Conservation (phyloP, 306 rosid species). For the Prosopis cineraria region DNA sequence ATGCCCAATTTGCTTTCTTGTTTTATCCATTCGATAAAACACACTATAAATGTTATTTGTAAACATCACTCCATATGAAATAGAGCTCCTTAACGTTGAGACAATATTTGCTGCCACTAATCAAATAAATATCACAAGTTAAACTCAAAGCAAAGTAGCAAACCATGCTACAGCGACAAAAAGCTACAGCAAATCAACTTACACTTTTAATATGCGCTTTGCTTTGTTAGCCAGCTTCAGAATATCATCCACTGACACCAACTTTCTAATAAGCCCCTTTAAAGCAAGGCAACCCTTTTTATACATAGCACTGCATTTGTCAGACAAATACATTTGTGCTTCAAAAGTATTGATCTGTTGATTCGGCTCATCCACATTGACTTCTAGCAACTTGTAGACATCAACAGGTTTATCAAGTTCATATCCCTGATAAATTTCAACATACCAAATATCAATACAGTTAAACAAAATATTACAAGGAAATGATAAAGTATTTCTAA, state of each 20-base stretch:
- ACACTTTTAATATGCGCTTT: slow-evolving; percentile 67
- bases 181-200: slow-evolving; percentile 44
- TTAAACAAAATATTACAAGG: background rate
- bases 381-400: slow-evolving; percentile 59
- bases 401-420: slow-evolving; percentile 58
- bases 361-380: slow-evolving; percentile 40
- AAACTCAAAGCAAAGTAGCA: too few species aligned
- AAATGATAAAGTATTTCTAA: background rate
- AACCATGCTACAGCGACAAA: slow-evolving; percentile 9
- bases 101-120: slow-evolving; percentile 3
- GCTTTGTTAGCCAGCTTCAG: slow-evolving; percentile 44
- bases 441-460: slow-evolving; percentile 25
- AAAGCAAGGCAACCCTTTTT: slow-evolving; percentile 43
- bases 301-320: slow-evolving; percentile 47
- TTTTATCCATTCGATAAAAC: background rate
- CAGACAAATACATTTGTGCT: slow-evolving; percentile 33
- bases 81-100: background rate
- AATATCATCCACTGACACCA: slow-evolving; percentile 63
- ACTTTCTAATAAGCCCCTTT: too few species aligned
- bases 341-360: slow-evolving; percentile 34
- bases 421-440: slow-evolving; percentile 52
- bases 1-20: background rate
- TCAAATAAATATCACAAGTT: slow-evolving; percentile 19
- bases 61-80: slow-evolving; percentile 16
- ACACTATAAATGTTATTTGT: background rate